Conservation (phyloP, 2,329 filamentous ascomycete species). For the Fusarium sp. region DNA sequence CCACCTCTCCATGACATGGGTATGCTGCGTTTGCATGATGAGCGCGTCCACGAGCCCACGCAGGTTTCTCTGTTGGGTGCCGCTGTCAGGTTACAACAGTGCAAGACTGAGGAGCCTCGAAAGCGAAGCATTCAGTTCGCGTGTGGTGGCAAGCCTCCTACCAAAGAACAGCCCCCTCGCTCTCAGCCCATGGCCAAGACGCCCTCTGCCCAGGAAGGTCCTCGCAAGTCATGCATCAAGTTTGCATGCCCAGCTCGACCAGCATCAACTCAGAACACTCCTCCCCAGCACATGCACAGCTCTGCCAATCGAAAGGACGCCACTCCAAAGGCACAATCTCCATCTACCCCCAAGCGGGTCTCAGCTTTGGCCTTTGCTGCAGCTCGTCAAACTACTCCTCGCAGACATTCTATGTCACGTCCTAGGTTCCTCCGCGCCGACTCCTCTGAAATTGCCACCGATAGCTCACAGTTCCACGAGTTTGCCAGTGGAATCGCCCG, state of each 20-base stretch:
- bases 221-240: constrained; percentile 75
- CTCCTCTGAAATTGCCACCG: constrained; percentile 64
- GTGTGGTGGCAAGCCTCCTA: constrained; percentile 74
- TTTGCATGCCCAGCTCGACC: constrained; percentile 78
- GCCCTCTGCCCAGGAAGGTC: constrained; percentile 55
- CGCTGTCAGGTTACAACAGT: constrained; percentile 38
- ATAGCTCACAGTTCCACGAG: constrained; percentile 82
- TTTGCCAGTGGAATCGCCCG: constrained; percentile 86
- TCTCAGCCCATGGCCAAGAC: constrained; percentile 53
- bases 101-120: constrained; percentile 66
- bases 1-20: constrained; percentile 78
- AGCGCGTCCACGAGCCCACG: constrained; percentile 47
- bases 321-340: constrained; percentile 44
- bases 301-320: constrained; percentile 17
- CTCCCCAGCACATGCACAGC: constrained; percentile 48
- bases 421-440: constrained; percentile 66
- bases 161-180: constrained; percentile 58
- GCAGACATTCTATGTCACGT: constrained; percentile 45
- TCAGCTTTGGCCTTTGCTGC: constrained; percentile 45
- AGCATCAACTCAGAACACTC: constrained; percentile 56
- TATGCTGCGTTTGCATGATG: constrained; percentile 58
- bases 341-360: constrained; percentile 52
- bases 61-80: constrained; percentile 45
- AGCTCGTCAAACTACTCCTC: constrained; percentile 45
- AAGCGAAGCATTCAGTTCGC: constrained; percentile 95